Base-by-base conservation (phyloP, 768 basidiomycete species). In the Tephrocybe sp. region DNA sequence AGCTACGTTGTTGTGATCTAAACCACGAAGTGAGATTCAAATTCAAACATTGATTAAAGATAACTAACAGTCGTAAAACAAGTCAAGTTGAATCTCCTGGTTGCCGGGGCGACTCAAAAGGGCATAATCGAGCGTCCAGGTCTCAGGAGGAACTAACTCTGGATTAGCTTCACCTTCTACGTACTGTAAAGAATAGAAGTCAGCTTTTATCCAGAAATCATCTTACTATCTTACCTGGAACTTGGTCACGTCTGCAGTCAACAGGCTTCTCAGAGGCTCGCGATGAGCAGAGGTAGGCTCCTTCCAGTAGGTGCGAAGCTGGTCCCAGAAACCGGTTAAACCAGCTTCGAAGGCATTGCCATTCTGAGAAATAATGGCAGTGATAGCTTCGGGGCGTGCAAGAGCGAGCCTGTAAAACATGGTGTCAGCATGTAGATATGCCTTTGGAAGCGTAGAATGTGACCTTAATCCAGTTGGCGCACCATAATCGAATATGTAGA, bases 401-500 rank as follows among this genome's bases (percentile, higher is more conserved):
- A 77, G 62, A 2, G 75, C 76, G 32, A 77, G 61, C 51, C 73
- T 68, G 17, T 10, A 3, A 6, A 1, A 47, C 2, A 2, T n/a
- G 45, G 13, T 39, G 38, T 20, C 14, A 33, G 5, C 42, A 42
- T 1, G 14, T 10, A 26, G 13, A 43, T 17, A 34, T 16, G 11
- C 19, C 11, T n/a, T 38, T 35, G 11, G 22, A 34, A 34, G 14
- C 31, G 17, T 7, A 40, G 39, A 33, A n/a, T 40, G 22, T 23
- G 14, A 67, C 72, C 57, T 61, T 20, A 65, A 56, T 2, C 61
- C 66, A 13, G 62, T 66, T 3, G 72, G 71, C 9, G 72, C 70
- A 34, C 78, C 78, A 48, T 79, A 79, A 54, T 79, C 78, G 52
- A 79, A 79, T 31, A 75, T 66, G 58, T 80, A 80, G 5, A 76